Evolutionary conservation across 257 asterid species (phyloP).

Genomic region (Coffea eugenioides): DNA sequence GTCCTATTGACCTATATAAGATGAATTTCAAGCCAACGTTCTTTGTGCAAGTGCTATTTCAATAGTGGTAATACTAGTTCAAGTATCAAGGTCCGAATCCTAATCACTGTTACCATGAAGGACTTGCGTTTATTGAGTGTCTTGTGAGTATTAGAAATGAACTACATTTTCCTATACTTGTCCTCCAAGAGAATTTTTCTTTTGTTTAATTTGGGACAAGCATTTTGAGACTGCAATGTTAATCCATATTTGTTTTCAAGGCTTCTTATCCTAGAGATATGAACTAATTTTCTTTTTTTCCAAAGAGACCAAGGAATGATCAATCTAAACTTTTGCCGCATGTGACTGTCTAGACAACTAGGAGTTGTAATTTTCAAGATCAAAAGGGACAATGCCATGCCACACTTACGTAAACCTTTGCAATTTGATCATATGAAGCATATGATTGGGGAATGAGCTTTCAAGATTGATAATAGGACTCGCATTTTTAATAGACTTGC

Average conservation of each 20-base stretch:
- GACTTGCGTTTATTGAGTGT: neutral
- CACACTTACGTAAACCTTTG: neutral
- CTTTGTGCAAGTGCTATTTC: conserved; percentile 19
- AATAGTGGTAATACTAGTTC: neutral
- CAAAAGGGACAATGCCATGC: neutral
- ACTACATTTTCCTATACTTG: neutral
- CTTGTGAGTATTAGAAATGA: neutral
- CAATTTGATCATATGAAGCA: neutral
- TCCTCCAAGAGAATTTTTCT: neutral
- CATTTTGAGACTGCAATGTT: neutral
- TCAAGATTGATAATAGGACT: neutral
- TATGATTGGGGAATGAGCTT: neutral
- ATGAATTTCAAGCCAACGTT: conserved; percentile 13
- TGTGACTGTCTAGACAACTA: neutral
- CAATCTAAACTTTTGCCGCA: neutral
- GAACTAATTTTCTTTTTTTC: neutral
- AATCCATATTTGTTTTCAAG: neutral
- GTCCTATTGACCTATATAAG: conserved; percentile 17
- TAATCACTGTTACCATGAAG: neutral
- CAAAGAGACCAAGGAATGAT: neutral
- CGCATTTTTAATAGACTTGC: neutral
- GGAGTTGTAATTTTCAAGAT: neutral
- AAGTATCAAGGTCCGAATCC: neutral
- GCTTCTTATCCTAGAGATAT: neutral
- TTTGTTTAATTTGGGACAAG: neutral